Evolutionary conservation across 305 asterid genomes (phyloP).

Genomic region (Fraxinus platypoda): DNA sequence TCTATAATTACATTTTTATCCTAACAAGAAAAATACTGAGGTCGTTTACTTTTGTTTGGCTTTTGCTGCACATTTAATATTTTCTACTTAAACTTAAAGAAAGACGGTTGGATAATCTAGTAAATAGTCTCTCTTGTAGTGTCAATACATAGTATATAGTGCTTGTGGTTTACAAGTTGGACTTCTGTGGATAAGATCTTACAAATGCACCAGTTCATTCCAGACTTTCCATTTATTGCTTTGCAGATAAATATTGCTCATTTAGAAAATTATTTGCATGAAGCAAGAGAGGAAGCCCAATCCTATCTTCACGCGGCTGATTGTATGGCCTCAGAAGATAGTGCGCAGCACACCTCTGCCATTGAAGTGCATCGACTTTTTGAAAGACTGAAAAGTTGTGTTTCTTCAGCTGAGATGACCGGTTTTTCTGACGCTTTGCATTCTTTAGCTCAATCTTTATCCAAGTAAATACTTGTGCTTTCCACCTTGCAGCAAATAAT

Average conservation of each 20-base stretch:
- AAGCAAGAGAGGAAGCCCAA: constrained; percentile 97
- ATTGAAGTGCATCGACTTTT: constrained; percentile 76
- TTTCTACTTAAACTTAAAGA: neutral
- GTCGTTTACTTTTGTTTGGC: neutral
- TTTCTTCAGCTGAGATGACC: constrained; percentile 59
- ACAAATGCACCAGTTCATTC: neutral
- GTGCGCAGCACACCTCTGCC: constrained; percentile 77
- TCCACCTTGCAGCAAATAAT: neutral
- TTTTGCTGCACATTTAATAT: neutral
- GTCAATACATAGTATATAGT: neutral
- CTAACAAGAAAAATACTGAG: neutral
- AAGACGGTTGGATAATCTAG: neutral
- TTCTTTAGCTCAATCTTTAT: constrained; percentile 68
- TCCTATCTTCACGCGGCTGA: constrained; percentile 92
- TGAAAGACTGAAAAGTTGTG: constrained; percentile 76
- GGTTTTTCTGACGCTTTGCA: constrained; percentile 69
- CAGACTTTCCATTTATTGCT: constrained; percentile 5
- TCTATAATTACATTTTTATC: neutral
- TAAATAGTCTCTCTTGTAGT: neutral
- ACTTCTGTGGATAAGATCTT: neutral
- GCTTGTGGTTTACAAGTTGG: neutral
- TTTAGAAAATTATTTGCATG: constrained; percentile 91
- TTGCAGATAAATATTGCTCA: constrained; percentile 95
- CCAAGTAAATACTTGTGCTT: constrained; percentile 45
- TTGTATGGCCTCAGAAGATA: constrained; percentile 83